These are phyloP conservation scores for Phytophthora tentaculata DNA, from an alignment of 352 stramenopile genomes.

Conservation along the genomic window DNA sequence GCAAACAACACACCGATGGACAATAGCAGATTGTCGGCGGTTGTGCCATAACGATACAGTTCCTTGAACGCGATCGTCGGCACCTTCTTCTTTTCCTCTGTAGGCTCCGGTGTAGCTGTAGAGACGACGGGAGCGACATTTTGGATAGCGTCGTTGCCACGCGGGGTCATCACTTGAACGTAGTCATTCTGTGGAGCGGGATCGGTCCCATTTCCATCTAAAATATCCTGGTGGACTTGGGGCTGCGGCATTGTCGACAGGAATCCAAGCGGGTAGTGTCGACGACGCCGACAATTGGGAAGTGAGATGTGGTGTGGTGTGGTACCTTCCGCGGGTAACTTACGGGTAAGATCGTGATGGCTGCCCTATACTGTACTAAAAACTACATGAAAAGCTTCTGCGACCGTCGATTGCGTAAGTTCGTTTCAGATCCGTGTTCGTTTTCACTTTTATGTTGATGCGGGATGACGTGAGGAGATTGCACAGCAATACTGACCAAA, in stretches of 20 bases:
- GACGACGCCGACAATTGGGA: not conserved
- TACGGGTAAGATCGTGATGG: not conserved
- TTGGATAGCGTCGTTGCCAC: not conserved
- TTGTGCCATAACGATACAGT: conserved; percentile 5
- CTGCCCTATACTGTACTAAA: not conserved
- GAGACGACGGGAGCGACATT: not conserved
- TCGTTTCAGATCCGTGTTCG: not conserved
- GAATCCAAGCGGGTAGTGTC: not conserved
- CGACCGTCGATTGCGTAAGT: not conserved
- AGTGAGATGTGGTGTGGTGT: not conserved
- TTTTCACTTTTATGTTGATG: not conserved
- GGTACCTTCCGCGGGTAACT: not conserved
- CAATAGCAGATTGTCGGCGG: not conserved
- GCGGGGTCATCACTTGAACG: conserved; percentile 7
- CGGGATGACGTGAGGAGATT: not conserved
- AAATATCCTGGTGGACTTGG: not conserved
- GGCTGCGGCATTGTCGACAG: not conserved
- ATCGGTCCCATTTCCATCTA: not conserved
- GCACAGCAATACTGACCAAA: not conserved
- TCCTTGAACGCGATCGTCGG: conserved; percentile 6
- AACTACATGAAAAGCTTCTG: too few species aligned
- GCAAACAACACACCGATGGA: conserved; percentile 4
- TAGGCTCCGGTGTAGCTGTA: not conserved
- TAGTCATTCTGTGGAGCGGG: not conserved
- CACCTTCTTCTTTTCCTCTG: not conserved